Evolutionary conservation across 192 early-diverging fungal species (phyloP).

Genomic region (Chytriomyces sp.): DNA sequence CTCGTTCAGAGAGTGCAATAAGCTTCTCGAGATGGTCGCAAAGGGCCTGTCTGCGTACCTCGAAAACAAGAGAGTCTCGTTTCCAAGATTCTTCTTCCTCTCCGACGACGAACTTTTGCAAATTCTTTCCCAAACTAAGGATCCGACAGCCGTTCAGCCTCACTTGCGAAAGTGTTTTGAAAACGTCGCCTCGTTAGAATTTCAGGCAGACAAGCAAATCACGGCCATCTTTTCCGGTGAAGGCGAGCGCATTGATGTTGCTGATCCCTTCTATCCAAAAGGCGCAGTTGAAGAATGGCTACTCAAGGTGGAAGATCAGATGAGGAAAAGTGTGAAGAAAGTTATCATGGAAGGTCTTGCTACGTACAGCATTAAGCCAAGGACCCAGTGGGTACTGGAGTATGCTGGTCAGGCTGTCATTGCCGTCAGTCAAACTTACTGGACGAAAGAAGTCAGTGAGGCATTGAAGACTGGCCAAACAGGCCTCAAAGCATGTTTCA

Average conservation of each 20-base stretch:
- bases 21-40: conserved; percentile 61
- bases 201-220: conserved; percentile 50
- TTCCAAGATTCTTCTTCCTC: conserved; percentile 65
- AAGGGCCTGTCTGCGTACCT: conserved; percentile 63
- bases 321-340: conserved; percentile 59
- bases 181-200: conserved; percentile 60
- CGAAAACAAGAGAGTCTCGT: conserved; percentile 62
- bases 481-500: conserved; percentile 44
- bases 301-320: conserved; percentile 55
- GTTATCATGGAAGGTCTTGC: conserved; percentile 57
- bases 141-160: conserved; percentile 65
- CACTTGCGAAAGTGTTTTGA: conserved; percentile 67
- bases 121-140: conserved; percentile 65
- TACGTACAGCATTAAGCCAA: conserved; percentile 42
- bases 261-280: conserved; percentile 61
- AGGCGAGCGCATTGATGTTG: conserved; percentile 56
- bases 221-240: conserved; percentile 60
- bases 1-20: conserved; percentile 64
- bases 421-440: conserved; percentile 56
- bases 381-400: conserved; percentile 58
- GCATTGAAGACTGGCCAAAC: conserved; percentile 50
- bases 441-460: conserved; percentile 63
- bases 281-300: conserved; percentile 66
- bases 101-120: conserved; percentile 65
- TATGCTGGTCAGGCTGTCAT: conserved; percentile 64